Percentiles rank a stretch among this genome's conserved stretches.
phyloP scores from a whole-genome alignment of 1,139 yeast genomes.

The Saccharomyces hybrid region DNA sequence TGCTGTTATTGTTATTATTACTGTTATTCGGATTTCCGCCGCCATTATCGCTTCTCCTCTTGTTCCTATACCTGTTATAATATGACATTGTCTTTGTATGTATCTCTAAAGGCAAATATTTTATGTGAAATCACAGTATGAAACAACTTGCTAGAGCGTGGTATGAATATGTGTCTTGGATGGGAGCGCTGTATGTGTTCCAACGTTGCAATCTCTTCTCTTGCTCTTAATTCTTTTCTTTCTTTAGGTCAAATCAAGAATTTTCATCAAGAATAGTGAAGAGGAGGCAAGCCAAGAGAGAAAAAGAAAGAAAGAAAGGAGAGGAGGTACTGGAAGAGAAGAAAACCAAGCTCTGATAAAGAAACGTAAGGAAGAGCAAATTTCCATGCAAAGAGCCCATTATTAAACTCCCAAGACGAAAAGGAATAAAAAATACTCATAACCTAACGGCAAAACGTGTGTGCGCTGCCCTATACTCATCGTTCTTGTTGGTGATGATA shows the following conservation, averaged over 20 bases:
- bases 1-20: constrained; percentile 1
- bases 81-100: constrained; percentile 23
- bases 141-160: not conserved
- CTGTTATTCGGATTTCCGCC: constrained; percentile 4
- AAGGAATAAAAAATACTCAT: not conserved
- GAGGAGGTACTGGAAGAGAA: not conserved
- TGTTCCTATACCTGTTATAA: constrained; percentile 28
- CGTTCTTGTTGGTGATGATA: not conserved
- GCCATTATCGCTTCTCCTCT: constrained; percentile 7
- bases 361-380: not conserved
- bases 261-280: not conserved
- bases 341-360: not conserved
- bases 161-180: not conserved
- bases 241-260: not conserved
- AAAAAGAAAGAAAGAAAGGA: not conserved
- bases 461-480: not conserved
- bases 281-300: not conserved
- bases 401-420: not conserved
- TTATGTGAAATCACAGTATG: not conserved
- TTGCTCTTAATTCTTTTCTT: not conserved
- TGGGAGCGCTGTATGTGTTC: not conserved
- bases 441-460: not conserved
- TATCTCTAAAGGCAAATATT: not conserved
- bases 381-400: not conserved
- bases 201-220: not conserved